Conservation (phyloP, 179 eudicot species). For the Pouteria campechiana region DNA sequence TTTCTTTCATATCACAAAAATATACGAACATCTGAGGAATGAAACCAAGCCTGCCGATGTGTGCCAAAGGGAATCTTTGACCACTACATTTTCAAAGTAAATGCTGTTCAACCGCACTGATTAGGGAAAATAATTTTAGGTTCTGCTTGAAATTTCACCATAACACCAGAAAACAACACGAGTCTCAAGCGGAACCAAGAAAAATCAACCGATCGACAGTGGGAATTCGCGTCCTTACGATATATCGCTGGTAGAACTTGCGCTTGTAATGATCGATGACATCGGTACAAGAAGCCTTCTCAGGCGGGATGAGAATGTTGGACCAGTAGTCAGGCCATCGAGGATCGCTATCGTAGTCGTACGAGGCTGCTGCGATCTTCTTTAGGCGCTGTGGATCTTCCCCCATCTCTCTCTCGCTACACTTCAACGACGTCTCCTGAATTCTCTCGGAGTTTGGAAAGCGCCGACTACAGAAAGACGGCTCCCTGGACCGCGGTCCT, state of each 20-base stretch:
- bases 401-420: slow-evolving; percentile 17
- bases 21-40: too few relatives aligned
- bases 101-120: too few relatives aligned
- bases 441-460: too few relatives aligned
- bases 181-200: not conserved
- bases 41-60: too few relatives aligned
- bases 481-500: too few relatives aligned
- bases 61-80: too few relatives aligned
- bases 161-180: not conserved
- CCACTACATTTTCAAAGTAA: too few relatives aligned
- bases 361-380: slow-evolving; percentile 55
- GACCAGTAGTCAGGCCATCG: slow-evolving; percentile 90
- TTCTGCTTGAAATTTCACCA: too few relatives aligned
- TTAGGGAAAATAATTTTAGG: too few relatives aligned
- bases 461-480: too few relatives aligned
- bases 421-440: too few relatives aligned
- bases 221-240: slow-evolving; percentile 19
- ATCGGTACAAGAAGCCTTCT: slow-evolving; percentile 70
- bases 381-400: slow-evolving; percentile 47
- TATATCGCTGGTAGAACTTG: slow-evolving; percentile 92
- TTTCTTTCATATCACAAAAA: too few relatives aligned
- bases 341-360: slow-evolving; percentile 76
- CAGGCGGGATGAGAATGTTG: slow-evolving; percentile 82
- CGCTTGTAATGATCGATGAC: slow-evolving; percentile 73
- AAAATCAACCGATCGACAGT: not conserved